phyloP scores from a whole-genome alignment of 176 grass and related monocot genomes.

The Pontederia crassipes region DNA sequence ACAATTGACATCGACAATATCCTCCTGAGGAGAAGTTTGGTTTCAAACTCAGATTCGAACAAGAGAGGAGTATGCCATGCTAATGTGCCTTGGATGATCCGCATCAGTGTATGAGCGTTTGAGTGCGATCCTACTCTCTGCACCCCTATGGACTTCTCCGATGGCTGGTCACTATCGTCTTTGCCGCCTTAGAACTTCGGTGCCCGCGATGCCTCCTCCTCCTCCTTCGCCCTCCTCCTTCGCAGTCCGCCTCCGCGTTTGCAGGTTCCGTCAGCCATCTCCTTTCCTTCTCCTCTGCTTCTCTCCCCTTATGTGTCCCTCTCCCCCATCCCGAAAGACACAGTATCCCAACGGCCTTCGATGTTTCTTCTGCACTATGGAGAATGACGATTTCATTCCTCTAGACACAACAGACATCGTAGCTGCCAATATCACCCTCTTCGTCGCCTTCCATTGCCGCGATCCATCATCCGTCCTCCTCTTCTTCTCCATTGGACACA shows the following conservation, averaged over 20 bases:
- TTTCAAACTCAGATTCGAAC: too few species aligned
- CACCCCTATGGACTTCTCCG: too few species aligned
- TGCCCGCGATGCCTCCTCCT: neutral
- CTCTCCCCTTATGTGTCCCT: neutral
- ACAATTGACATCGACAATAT: too few species aligned
- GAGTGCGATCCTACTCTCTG: too few species aligned
- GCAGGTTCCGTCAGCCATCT: neutral
- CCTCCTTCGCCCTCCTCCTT: neutral
- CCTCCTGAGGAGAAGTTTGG: too few species aligned
- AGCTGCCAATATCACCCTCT: conserved; percentile 16
- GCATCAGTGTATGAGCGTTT: too few species aligned
- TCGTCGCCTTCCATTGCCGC: conserved; percentile 6
- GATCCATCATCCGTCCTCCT: conserved; percentile 13
- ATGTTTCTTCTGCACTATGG: conserved; percentile 21
- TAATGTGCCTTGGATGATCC: too few species aligned
- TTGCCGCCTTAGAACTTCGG: neutral
- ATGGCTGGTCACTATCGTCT: neutral
- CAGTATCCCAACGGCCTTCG: neutral
- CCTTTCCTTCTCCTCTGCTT: conserved; percentile 1
- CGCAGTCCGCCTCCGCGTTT: neutral
- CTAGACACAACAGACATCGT: conserved; percentile 14
- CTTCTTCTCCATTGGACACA: conserved; percentile 47
- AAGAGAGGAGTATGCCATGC: too few species aligned
- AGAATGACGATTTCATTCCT: conserved; percentile 33
- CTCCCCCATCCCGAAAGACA: neutral